Conservation (phyloP, 140 eudicot genomes). For the Ambrosia hybrid region DNA sequence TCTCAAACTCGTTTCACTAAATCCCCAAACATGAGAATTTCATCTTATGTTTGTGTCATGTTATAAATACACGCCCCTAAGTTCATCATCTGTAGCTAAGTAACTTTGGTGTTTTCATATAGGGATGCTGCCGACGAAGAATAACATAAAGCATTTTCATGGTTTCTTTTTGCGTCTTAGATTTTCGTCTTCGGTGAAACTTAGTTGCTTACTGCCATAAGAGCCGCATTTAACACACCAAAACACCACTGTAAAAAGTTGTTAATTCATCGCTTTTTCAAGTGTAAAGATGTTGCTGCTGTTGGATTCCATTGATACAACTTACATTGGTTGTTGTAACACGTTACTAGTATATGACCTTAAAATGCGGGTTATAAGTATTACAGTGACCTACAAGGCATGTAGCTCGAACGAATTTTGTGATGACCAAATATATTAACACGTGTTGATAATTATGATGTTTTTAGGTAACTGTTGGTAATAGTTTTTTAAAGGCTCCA, state of each 20-base stretch:
- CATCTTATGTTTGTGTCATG: background rate
- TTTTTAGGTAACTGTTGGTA: background rate
- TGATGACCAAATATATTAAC: slow-evolving; percentile 2
- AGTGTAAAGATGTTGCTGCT: background rate
- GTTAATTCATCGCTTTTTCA: background rate
- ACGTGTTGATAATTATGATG: background rate
- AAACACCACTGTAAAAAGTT: slow-evolving; percentile 7
- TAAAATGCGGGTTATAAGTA: too few species aligned
- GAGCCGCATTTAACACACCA: background rate
- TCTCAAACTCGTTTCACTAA: background rate
- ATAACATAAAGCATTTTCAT: background rate
- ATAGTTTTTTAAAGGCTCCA: background rate
- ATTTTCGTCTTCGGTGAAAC: background rate
- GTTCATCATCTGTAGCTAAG: background rate
- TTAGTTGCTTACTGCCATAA: background rate
- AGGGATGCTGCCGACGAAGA: slow-evolving; percentile 5
- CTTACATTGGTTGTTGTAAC: slow-evolving; percentile 4
- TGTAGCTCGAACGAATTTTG: background rate
- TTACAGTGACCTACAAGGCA: background rate
- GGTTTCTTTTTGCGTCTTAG: slow-evolving; percentile 1
- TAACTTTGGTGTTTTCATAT: background rate
- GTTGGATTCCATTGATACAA: background rate
- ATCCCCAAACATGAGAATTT: background rate
- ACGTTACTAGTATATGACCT: background rate
- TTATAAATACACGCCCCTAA: background rate